Percentiles rank a stretch among this genome's conserved stretches.
These are phyloP conservation scores for Silene vulgaris DNA, from an alignment of 179 eudicot species.

Conservation along the genomic window DNA sequence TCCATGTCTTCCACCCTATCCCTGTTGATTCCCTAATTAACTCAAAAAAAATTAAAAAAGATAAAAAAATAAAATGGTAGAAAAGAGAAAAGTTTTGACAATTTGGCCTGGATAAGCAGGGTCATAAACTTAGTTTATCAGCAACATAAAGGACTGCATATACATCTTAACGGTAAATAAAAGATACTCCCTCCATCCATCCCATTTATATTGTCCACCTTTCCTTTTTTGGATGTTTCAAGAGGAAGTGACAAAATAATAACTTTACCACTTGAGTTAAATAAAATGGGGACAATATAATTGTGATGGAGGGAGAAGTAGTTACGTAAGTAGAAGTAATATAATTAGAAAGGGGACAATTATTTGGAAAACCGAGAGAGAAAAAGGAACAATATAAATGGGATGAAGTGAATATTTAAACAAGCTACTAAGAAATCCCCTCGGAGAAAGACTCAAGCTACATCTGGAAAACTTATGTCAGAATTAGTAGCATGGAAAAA, in stretches of 20 bases:
- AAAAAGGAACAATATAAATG: not conserved
- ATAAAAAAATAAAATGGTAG: not conserved
- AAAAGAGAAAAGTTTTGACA: not conserved
- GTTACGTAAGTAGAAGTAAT: not conserved
- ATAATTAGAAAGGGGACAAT: not conserved
- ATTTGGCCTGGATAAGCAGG: not conserved
- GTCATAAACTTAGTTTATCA: not conserved
- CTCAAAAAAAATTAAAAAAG: conserved; percentile 19
- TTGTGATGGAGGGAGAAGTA: not conserved
- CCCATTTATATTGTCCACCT: no score
- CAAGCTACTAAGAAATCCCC: not conserved
- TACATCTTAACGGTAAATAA: no score
- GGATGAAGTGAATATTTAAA: not conserved
- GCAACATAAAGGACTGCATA: not conserved
- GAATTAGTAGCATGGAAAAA: not conserved
- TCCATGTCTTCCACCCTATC: conserved; percentile 96
- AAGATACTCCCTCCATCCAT: no score
- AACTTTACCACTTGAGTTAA: not conserved
- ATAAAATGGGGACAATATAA: not conserved
- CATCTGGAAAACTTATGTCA: not conserved
- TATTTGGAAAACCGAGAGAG: not conserved
- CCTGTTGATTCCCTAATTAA: conserved; percentile 90
- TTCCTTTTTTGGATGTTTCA: no score
- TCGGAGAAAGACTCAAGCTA: not conserved
- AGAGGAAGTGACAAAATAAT: not conserved